Conservation (phyloP, 805 yeast genomes). For the Kodamaea sagamina region DNA sequence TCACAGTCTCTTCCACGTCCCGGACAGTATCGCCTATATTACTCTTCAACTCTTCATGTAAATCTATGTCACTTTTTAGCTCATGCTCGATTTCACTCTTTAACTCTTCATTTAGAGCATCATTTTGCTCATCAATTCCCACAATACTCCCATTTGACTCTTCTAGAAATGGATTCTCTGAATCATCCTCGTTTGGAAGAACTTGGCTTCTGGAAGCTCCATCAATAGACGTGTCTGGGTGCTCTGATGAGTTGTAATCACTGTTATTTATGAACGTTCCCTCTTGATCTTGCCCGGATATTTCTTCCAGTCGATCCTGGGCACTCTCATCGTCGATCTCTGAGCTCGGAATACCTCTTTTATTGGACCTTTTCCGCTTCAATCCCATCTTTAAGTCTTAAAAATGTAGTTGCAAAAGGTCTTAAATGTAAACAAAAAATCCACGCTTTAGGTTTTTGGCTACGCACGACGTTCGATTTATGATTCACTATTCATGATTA, state of each 20-base stretch:
- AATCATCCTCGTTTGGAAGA: conserved; percentile 6
- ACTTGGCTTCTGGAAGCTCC: neutral
- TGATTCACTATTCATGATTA: neutral
- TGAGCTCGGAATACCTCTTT: conserved; percentile 8
- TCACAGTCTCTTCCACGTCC: neutral
- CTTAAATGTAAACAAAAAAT: conserved; percentile 6
- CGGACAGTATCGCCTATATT: too few species aligned
- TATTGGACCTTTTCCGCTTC: conserved; percentile 11
- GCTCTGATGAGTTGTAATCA: conserved; percentile 25
- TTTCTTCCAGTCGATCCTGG: neutral
- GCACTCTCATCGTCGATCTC: conserved; percentile 6
- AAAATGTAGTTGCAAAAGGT: neutral
- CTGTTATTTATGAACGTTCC: conserved; percentile 44
- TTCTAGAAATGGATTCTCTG: conserved; percentile 10
- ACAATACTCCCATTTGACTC: neutral
- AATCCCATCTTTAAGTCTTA: conserved; percentile 4
- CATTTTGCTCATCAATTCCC: conserved; percentile 1
- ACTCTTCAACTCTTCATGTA: neutral
- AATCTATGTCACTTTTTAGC: too few species aligned
- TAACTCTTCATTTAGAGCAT: neutral
- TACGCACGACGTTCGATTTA: conserved; percentile 1
- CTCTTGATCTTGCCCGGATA: conserved; percentile 15
- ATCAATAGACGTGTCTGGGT: conserved; percentile 9
- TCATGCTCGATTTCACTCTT: neutral
- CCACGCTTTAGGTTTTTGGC: conserved; percentile 4